Evolutionary conservation across 345 rosid species (phyloP).

Genomic region (Citrus unshiu): DNA sequence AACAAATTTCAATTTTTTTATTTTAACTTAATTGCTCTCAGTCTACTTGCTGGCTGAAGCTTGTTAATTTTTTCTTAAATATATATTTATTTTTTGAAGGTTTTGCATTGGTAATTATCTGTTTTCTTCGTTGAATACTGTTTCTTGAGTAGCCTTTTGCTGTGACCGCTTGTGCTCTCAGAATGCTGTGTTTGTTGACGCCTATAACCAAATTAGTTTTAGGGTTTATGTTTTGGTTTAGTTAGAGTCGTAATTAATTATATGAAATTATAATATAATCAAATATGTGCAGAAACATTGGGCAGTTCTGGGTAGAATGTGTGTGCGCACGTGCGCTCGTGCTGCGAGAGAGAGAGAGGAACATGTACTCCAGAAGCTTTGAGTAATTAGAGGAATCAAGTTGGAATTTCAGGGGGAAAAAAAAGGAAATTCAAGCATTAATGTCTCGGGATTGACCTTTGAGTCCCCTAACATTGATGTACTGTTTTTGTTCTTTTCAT

Average conservation of each 20-base stretch:
- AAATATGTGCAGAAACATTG: neutral
- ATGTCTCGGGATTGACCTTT: neutral
- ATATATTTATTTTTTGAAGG: neutral
- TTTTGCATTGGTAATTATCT: neutral
- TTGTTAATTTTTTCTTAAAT: neutral
- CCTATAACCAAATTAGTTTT: neutral
- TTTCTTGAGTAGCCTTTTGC: neutral
- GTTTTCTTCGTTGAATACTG: neutral
- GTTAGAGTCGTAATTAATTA: neutral
- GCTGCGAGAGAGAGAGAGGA: neutral
- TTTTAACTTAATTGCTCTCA: neutral
- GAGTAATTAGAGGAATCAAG: neutral
- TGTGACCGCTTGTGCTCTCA: neutral
- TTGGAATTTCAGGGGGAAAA: neutral
- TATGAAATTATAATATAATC: neutral
- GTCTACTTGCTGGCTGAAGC: neutral
- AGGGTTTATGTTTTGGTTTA: neutral
- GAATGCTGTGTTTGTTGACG: neutral
- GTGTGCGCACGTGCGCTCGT: too few species aligned
- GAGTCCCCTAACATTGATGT: neutral
- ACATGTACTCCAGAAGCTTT: neutral
- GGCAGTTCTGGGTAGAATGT: neutral
- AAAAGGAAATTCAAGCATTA: neutral
- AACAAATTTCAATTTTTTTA: constrained; percentile 1
- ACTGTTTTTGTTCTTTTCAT: neutral